Percentiles rank a stretch among this genome's conserved stretches.
These are phyloP conservation scores for Aureobasidium musti DNA, from an alignment of 2,329 filamentous ascomycete genomes.

Conservation along the genomic window DNA sequence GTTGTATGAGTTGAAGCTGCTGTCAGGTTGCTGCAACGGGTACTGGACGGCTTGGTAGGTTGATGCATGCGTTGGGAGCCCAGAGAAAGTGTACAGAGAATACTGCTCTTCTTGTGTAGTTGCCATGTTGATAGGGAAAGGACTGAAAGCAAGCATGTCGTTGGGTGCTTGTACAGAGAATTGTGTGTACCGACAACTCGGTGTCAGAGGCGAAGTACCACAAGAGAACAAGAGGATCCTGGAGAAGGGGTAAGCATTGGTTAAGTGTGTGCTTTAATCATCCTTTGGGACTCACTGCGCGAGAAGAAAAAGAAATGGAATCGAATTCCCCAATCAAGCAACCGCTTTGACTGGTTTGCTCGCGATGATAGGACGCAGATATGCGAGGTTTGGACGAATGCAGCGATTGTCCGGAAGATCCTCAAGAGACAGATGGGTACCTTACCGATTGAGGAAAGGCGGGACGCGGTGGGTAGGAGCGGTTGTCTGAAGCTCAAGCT, in stretches of 20 bases:
- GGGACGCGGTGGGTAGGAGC: constrained; percentile 13
- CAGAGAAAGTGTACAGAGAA: constrained; percentile 18
- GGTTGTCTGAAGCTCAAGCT: constrained; percentile 22
- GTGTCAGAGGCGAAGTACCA: not conserved
- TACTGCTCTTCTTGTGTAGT: constrained; percentile 16
- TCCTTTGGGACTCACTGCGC: not conserved
- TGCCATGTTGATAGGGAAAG: constrained; percentile 3
- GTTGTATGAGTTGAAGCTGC: not conserved
- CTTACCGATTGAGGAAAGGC: constrained; percentile 16
- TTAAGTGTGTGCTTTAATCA: constrained; percentile 11
- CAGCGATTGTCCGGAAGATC: constrained; percentile 22
- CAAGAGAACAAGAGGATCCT: not conserved
- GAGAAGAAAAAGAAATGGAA: constrained; percentile 20
- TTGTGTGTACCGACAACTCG: not conserved
- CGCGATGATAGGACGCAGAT: constrained; percentile 13
- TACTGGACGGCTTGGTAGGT: constrained; percentile 9
- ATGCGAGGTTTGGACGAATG: constrained; percentile 18
- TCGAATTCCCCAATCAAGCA: constrained; percentile 1
- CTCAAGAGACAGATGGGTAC: constrained; percentile 21
- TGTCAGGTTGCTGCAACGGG: not conserved
- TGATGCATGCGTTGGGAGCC: constrained; percentile 5
- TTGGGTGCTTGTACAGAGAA: not conserved
- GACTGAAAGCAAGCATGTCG: constrained; percentile 25
- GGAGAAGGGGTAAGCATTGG: constrained; percentile 10
- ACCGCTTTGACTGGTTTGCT: constrained; percentile 10